A percentile compares a stretch with the other conserved stretches of the same genome.
Conservation (phyloP, 2,329 filamentous ascomycete species). For the Epichloe coenophiala region DNA sequence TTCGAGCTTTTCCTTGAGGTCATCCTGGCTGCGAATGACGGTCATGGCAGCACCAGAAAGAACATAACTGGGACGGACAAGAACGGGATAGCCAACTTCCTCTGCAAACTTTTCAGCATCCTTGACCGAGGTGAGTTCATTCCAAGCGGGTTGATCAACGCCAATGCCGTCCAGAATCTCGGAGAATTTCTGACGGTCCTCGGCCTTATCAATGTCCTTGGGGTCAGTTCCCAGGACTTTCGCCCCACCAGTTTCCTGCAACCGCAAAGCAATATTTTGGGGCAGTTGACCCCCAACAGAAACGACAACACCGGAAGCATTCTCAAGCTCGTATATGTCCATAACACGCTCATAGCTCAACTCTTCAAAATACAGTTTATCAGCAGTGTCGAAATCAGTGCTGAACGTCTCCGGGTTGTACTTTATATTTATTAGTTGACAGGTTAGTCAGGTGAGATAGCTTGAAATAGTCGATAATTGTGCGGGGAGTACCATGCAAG, state of each 20-base stretch:
- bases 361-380: constrained; percentile 94
- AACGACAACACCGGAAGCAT: constrained; percentile 75
- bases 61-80: constrained; percentile 90
- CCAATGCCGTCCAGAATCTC: constrained; percentile 94
- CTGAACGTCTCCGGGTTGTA: constrained; percentile 69
- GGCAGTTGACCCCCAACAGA: constrained; percentile 96
- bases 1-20: constrained; percentile 89
- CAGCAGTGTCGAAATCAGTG: constrained; percentile 81
- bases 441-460: neutral
- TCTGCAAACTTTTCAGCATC: constrained; percentile 82
- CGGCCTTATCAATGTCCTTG: constrained; percentile 90
- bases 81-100: constrained; percentile 79
- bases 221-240: constrained; percentile 89
- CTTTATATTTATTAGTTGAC: constrained; percentile 10
- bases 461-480: too few relatives aligned
- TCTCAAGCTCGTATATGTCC: constrained; percentile 95
- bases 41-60: constrained; percentile 98
- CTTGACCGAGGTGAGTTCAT: constrained; percentile 80
- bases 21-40: constrained; percentile 75
- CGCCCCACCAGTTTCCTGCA: constrained; percentile 82
- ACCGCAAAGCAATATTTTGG: constrained; percentile 89
- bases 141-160: constrained; percentile 95
- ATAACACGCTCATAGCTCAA: constrained; percentile 94
- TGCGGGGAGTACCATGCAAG: too few relatives aligned
- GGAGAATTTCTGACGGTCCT: constrained; percentile 97